phyloP scores from a whole-genome alignment of 129 eudicot genomes.

The Centaurea solstitialis region DNA sequence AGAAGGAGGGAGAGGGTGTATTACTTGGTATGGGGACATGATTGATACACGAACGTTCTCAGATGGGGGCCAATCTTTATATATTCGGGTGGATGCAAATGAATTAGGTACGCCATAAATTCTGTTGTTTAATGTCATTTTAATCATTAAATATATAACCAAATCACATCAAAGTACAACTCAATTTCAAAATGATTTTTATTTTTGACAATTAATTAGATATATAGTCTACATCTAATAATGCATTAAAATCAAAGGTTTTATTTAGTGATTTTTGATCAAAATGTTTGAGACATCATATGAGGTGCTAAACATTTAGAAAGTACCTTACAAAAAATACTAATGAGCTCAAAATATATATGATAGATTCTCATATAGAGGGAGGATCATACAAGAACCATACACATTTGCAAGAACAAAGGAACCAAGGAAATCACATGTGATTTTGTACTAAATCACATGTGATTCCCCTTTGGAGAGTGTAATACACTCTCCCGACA shows the following conservation, averaged over 20 bases:
- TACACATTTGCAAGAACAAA: no score
- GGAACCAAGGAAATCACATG: no score
- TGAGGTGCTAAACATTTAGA: not conserved
- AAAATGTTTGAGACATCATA: no score
- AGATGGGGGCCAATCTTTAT: conserved; percentile 54
- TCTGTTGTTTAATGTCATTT: not conserved
- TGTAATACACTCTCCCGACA: no score
- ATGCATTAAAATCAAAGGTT: not conserved
- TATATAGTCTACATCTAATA: not conserved
- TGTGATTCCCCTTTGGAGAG: no score
- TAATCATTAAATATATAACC: not conserved
- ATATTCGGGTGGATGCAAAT: conserved; percentile 45
- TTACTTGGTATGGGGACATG: conserved; percentile 43
- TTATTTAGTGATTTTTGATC: not conserved
- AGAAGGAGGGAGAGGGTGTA: conserved; percentile 43
- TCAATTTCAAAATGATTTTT: not conserved
- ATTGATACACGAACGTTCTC: conserved; percentile 44
- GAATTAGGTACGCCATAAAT: conserved; percentile 46
- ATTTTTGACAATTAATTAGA: not conserved
- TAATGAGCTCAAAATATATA: not conserved
- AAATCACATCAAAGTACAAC: not conserved
- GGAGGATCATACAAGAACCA: no score
- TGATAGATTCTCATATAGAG: not conserved
- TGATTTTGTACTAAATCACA: no score
- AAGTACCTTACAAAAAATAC: not conserved